phyloP scores from a whole-genome alignment of 495 filamentous ascomycete species.

The Acidomyces sp. region DNA sequence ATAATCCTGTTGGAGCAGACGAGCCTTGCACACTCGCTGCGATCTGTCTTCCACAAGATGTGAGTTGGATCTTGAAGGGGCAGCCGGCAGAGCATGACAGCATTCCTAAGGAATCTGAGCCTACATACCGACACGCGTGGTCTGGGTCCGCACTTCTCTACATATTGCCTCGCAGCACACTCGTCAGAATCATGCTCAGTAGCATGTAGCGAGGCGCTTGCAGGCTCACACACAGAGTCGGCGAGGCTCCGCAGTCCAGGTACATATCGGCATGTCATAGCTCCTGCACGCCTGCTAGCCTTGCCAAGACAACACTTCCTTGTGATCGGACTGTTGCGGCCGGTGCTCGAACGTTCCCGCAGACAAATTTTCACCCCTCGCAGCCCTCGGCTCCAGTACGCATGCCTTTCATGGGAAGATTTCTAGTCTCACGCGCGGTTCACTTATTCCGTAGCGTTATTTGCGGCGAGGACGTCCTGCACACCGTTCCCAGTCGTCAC shows the following conservation, averaged over 20 bases:
- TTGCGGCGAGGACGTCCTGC: conserved; percentile 27
- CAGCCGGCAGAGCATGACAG: conserved; percentile 23
- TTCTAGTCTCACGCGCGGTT: not conserved
- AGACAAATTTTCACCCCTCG: too few relatives aligned
- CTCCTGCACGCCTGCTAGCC: conserved; percentile 10
- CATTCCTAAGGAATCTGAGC: conserved; percentile 14
- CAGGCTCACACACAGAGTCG: conserved; percentile 15
- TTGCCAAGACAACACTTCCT: conserved; percentile 7
- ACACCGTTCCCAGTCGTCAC: conserved; percentile 25
- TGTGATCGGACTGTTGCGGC: not conserved
- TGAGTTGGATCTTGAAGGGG: conserved; percentile 7
- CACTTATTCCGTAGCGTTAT: not conserved
- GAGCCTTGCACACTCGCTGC: conserved; percentile 18
- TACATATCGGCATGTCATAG: conserved; percentile 15
- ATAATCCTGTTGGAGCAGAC: not conserved
- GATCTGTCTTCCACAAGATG: conserved; percentile 10
- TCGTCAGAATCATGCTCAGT: conserved; percentile 25
- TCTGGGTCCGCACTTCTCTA: conserved; percentile 11
- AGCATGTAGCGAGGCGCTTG: conserved; percentile 13
- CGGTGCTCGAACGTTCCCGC: too few relatives aligned
- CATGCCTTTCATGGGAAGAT: conserved; percentile 5
- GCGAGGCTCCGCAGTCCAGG: conserved; percentile 6
- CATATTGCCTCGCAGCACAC: conserved; percentile 21
- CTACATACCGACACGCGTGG: conserved; percentile 24
- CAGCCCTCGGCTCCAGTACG: conserved; percentile 12